phyloP scores from a whole-genome alignment of 2,329 filamentous ascomycete species.

The Claviceps cyperi region DNA sequence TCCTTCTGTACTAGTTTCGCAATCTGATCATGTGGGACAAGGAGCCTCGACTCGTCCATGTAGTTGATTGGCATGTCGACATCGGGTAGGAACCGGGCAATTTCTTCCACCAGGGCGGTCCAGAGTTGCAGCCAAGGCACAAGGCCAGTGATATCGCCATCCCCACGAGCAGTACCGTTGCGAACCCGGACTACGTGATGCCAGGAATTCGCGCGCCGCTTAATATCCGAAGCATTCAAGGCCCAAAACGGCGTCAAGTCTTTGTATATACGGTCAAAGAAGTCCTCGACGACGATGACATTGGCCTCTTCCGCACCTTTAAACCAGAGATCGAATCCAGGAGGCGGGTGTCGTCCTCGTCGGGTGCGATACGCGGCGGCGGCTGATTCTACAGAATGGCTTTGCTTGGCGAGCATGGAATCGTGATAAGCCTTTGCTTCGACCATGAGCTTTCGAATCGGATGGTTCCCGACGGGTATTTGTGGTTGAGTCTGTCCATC shows the following conservation, averaged over 20 bases:
- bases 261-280: constrained; percentile 50
- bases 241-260: constrained; percentile 49
- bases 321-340: constrained; percentile 49
- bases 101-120: constrained; percentile 34
- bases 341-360: constrained; percentile 46
- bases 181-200: constrained; percentile 34
- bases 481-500: constrained; percentile 8
- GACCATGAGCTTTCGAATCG: constrained; percentile 35
- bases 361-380: constrained; percentile 40
- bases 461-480: constrained; percentile 22
- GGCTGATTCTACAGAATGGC: constrained; percentile 33
- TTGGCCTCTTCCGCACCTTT: constrained; percentile 35
- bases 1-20: constrained; percentile 35
- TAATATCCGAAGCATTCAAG: constrained; percentile 27
- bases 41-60: constrained; percentile 48
- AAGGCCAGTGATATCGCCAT: constrained; percentile 24
- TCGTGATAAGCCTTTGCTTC: constrained; percentile 30
- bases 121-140: constrained; percentile 33
- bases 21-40: constrained; percentile 44
- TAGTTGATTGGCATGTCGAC: constrained; percentile 54
- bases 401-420: constrained; percentile 27
- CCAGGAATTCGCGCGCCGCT: constrained; percentile 26
- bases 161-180: constrained; percentile 24
- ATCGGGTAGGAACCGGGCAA: constrained; percentile 41
- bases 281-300: constrained; percentile 46